These are phyloP conservation scores for Blepharisma undulans DNA, from an alignment of 169 alveolate species.

Conservation along the genomic window DNA sequence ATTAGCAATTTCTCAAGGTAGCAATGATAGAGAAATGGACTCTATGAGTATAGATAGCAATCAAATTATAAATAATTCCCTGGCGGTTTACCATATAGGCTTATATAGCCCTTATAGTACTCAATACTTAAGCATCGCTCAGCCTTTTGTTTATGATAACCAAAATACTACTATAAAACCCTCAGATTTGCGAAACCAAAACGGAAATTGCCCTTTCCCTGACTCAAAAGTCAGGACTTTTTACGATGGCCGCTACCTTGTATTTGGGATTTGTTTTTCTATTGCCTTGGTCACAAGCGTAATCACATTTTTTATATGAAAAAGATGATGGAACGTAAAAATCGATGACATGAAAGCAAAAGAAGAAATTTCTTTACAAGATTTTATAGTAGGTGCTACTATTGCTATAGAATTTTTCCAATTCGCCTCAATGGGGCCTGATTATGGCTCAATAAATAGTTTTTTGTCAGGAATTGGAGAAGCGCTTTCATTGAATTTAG, in stretches of 20 bases:
- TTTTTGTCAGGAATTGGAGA: neutral
- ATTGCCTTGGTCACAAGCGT: neutral
- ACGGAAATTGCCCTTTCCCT: neutral
- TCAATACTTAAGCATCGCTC: neutral
- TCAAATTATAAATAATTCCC: neutral
- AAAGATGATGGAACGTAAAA: slow-evolving; percentile 1
- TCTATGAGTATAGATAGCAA: neutral
- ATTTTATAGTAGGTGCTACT: neutral
- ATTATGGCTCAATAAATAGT: neutral
- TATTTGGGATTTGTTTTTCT: neutral
- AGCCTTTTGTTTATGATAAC: neutral
- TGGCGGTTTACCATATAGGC: neutral
- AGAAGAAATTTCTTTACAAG: neutral
- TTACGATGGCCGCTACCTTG: neutral
- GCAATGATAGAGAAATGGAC: neutral
- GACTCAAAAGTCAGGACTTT: neutral
- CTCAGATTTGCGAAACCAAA: neutral
- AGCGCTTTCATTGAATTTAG: neutral
- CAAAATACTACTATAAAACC: neutral
- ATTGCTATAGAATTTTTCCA: slow-evolving; percentile 28
- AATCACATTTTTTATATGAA: neutral
- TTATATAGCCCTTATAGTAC: neutral
- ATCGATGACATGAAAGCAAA: neutral
- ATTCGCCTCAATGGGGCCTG: slow-evolving; percentile 7
- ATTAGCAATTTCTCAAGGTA: neutral